Percentiles rank a stretch among this genome's conserved stretches.
These are phyloP conservation scores for Mucor circinelloides DNA, from an alignment of 371 early-diverging fungal species.

Conservation along the genomic window DNA sequence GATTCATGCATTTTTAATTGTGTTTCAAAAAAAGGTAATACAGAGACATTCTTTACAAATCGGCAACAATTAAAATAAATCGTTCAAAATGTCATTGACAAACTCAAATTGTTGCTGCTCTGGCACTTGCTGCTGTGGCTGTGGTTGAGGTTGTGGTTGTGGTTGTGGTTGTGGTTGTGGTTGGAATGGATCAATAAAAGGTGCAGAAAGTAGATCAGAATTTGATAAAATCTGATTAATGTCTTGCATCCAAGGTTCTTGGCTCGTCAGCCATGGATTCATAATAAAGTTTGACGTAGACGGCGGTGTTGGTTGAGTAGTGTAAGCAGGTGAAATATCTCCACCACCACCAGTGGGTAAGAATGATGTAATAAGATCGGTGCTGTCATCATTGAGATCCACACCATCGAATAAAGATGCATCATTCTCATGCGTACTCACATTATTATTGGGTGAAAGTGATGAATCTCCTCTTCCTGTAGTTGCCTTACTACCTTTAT, in stretches of 20 bases:
- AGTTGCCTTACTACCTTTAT: neutral
- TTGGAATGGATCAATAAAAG: neutral
- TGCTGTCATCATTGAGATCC: neutral
- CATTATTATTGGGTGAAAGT: neutral
- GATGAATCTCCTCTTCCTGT: neutral
- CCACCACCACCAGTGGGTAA: neutral
- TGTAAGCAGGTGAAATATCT: neutral
- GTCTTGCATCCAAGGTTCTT: constrained; percentile 16
- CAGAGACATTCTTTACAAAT: neutral
- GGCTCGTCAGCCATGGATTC: neutral
- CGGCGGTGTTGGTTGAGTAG: neutral
- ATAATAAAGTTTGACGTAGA: neutral
- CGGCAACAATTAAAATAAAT: constrained; percentile 1
- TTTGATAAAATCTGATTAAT: constrained; percentile 3
- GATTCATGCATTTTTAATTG: neutral
- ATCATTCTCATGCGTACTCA: neutral
- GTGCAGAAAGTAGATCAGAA: neutral
- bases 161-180: neutral
- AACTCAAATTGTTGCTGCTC: neutral
- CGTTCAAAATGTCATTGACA: neutral
- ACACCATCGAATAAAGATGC: neutral
- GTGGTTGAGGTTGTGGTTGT: neutral
- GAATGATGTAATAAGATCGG: neutral
- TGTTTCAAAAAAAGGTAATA: constrained; percentile 4
- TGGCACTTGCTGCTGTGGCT: neutral